phyloP scores from a whole-genome alignment of 305 asterid genomes.

The Fraxinus angustifolia region DNA sequence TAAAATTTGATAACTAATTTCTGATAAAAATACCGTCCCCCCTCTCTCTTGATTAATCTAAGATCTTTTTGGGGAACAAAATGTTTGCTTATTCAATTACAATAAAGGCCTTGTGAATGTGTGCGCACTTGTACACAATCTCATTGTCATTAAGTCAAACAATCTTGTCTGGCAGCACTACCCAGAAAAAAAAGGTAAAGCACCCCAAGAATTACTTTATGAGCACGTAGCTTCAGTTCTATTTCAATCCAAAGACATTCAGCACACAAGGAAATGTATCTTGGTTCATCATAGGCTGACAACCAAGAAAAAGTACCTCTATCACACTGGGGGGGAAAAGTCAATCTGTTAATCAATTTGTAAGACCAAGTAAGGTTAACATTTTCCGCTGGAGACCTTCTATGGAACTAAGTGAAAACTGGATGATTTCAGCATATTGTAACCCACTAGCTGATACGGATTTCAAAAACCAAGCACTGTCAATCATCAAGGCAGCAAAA shows the following conservation, averaged over 20 bases:
- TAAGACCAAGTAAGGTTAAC: background rate
- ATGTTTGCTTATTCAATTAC: background rate
- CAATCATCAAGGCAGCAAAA: background rate
- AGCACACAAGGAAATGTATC: background rate
- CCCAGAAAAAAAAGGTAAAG: background rate
- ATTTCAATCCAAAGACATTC: background rate
- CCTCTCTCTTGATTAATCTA: background rate
- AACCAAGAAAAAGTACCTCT: background rate
- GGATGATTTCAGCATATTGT: background rate
- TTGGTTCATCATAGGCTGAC: background rate
- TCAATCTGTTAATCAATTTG: background rate
- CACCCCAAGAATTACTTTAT: background rate
- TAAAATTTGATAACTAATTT: background rate
- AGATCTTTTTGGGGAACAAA: background rate
- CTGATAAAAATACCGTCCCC: background rate
- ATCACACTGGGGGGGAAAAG: background rate
- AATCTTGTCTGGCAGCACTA: background rate
- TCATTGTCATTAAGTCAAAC: background rate
- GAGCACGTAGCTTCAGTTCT: background rate
- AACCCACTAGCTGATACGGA: background rate
- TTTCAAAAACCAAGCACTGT: background rate
- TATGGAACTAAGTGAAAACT: background rate
- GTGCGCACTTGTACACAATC: background rate
- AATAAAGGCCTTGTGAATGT: background rate
- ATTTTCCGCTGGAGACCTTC: background rate